Evolutionary conservation across 2,329 filamentous ascomycete genomes (phyloP).

Genomic region (Aureobasidium subglaciale): DNA sequence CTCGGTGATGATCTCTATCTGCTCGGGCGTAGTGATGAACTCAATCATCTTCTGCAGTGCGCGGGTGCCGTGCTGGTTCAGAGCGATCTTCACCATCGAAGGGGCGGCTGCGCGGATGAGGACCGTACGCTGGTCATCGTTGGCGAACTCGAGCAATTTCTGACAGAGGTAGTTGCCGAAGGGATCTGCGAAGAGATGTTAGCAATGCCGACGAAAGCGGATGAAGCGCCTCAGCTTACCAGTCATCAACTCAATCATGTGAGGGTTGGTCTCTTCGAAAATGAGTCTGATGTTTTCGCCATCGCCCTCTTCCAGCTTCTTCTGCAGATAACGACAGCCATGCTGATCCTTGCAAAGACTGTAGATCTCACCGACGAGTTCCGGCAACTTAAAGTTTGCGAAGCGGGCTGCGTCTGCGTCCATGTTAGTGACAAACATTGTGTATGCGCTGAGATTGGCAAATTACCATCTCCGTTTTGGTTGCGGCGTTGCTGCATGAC

Average conservation of each 20-base stretch:
- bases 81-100: slow-evolving; percentile 83
- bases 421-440: neutral
- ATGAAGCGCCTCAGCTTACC: slow-evolving; percentile 36
- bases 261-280: slow-evolving; percentile 85
- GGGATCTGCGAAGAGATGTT: slow-evolving; percentile 54
- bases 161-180: slow-evolving; percentile 99
- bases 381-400: slow-evolving; percentile 73
- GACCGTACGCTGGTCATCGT: slow-evolving; percentile 86
- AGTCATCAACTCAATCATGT: slow-evolving; percentile 97
- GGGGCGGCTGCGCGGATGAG: slow-evolving; percentile 84
- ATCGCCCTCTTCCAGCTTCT: slow-evolving; percentile 88
- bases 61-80: slow-evolving; percentile 95
- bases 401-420: slow-evolving; percentile 56
- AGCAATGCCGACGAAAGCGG: neutral
- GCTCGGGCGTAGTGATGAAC: slow-evolving; percentile 77
- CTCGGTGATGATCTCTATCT: slow-evolving; percentile 80
- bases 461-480: slow-evolving; percentile 62
- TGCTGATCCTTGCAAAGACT: slow-evolving; percentile 95
- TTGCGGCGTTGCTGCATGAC: slow-evolving; percentile 69
- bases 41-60: slow-evolving; percentile 99
- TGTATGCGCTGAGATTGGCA: neutral
- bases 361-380: slow-evolving; percentile 77
- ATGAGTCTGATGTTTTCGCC: slow-evolving; percentile 83
- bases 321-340: slow-evolving; percentile 91
- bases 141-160: slow-evolving; percentile 92